Conservation (phyloP, 2,329 filamentous ascomycete genomes). For the Xylariaceae sp. region DNA sequence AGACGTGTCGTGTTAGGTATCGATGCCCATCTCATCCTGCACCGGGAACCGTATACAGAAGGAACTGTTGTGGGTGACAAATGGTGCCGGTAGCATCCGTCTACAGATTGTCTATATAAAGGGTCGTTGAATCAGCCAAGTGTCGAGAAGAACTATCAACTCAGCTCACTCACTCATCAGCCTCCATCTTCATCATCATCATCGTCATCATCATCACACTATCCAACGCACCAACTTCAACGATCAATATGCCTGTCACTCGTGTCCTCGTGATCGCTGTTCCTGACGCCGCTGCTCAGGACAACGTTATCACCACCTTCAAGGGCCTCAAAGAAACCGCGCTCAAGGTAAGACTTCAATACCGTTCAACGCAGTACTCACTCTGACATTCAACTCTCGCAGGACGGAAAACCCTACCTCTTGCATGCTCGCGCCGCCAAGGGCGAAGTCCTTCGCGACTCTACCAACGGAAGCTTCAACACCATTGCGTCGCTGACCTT, state of each 20-base stretch:
- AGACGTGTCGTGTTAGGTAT: no score
- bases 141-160: constrained; percentile 1
- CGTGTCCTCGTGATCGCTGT: constrained; percentile 15
- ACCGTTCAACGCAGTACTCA: background rate
- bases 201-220: background rate
- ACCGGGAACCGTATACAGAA: no score
- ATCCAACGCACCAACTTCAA: background rate
- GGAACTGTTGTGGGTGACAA: constrained; percentile 8
- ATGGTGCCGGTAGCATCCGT: constrained; percentile 15
- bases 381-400: background rate
- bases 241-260: constrained; percentile 15
- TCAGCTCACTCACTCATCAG: constrained; percentile 8
- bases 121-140: background rate
- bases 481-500: constrained; percentile 15
- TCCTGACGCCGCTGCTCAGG: constrained; percentile 12
- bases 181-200: constrained; percentile 2
- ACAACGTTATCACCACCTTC: constrained; percentile 11
- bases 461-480: constrained; percentile 7
- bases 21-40: no score
- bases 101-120: constrained; percentile 15
- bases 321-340: constrained; percentile 12
- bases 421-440: constrained; percentile 10
- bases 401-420: constrained; percentile 15
- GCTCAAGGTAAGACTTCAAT: constrained; percentile 10
- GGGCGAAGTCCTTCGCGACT: constrained; percentile 13